Evolutionary conservation across 176 grass and related monocot species (phyloP), one percentile per base, ranked within the genome.

Genomic region (Triticum aestivum): DNA sequence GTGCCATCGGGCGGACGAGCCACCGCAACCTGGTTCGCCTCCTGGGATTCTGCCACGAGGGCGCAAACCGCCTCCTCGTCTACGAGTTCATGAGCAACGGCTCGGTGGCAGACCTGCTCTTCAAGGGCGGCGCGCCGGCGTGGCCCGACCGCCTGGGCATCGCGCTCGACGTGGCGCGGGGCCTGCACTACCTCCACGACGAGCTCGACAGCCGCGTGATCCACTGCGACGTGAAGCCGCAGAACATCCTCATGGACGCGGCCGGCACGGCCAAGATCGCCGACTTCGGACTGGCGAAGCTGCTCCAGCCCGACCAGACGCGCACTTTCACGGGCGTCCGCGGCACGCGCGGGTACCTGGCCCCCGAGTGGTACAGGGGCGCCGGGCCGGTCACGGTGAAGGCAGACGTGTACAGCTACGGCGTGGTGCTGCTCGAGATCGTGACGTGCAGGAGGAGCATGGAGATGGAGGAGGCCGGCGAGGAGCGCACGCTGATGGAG

Each of bases 81-180:
- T 67, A 67, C 65, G 65, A 67, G 65, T 67, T 67, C 65, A 67
- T 67, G 65, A 67, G 65, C 65, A 67, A 67, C 65, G 65, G 65
- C 12, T 67, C 65, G 11, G 65, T 67, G 27, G 65, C 65, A 2
- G 65, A 67, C 65, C 65, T 67, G 65, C 65, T 67, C 32, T 67
- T 67, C 65, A 67, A 33, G 65, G 65, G 29, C 29, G 65, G 65
- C 65, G 65, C 65, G 29, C 65, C 32, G 27, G 65, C 65, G 65
- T 67, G 65, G 65, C 29, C 65, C 65, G 65, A 33, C 65, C 65
- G 65, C 27, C 65, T 67, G 15, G 26, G 65, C 27, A 67, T 67
- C 65, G 29, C 65, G 65, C 65, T 67, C 13, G 65, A 67, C 65
- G 65, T 67, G 27, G 65, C 65, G 13, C 65, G 65, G 5, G 65